Conservation (phyloP, 306 rosid genomes). For the Vicia villosa region DNA sequence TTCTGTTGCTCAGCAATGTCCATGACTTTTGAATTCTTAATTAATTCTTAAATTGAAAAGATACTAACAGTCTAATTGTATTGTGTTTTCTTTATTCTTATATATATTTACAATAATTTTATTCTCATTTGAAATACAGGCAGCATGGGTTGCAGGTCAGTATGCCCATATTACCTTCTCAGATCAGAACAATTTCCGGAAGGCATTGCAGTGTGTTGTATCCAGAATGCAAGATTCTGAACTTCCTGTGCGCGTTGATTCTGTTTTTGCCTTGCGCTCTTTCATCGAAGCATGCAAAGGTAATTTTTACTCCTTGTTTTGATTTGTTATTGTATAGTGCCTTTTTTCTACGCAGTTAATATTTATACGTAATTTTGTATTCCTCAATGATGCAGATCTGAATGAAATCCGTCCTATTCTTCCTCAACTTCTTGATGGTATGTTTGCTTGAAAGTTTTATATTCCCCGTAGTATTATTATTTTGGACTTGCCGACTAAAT, state of each 20-base stretch:
- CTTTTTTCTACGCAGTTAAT: background rate
- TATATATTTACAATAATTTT: background rate
- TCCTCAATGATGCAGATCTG: slow-evolving; percentile 64
- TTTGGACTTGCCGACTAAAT: slow-evolving; percentile 31
- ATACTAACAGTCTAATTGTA: background rate
- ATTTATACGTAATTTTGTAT: background rate
- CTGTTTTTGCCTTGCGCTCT: slow-evolving; percentile 94
- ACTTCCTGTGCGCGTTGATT: slow-evolving; percentile 97
- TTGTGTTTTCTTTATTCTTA: background rate
- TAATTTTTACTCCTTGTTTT: slow-evolving; percentile 15
- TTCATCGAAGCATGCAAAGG: slow-evolving; percentile 98
- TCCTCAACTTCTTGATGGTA: slow-evolving; percentile 96
- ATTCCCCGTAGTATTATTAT: slow-evolving; percentile 5
- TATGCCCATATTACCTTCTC: slow-evolving; percentile 86
- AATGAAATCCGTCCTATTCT: slow-evolving; percentile 94
- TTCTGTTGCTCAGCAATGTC: slow-evolving; percentile 1
- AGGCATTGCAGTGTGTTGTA: slow-evolving; percentile 89
- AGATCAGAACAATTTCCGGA: slow-evolving; percentile 80
- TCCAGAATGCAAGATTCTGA: slow-evolving; percentile 89
- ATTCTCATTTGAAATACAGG: slow-evolving; percentile 51
- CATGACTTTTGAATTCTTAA: background rate
- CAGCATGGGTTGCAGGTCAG: slow-evolving; percentile 99
- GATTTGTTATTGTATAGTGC: background rate
- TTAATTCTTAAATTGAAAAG: slow-evolving; percentile 2
- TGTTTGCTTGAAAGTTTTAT: slow-evolving; percentile 25